Base-by-base conservation (phyloP, 2,329 filamentous ascomycete species). In the Boeremia exigua region DNA sequence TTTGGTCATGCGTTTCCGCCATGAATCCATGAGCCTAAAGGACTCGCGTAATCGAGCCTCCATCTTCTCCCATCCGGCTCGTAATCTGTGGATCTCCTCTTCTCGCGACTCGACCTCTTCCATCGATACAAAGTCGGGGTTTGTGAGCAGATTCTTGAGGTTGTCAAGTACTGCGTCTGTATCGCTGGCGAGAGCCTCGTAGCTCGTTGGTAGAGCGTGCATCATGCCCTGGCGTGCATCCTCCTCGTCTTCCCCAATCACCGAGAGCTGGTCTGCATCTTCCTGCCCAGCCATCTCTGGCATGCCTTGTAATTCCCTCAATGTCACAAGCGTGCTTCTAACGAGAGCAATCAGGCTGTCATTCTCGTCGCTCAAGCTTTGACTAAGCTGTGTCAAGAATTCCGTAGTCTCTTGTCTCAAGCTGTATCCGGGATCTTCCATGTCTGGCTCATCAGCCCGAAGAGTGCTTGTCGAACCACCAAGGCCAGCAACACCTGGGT, bases 91-190 rank as follows among this genome's bases (percentile, higher is more conserved):
- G 61, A 99, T 98, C 73, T 97, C 93, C 56, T 96, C 89, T 61
- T 99, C 94, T 50, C 94, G 87, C n/a, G 92, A 79, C 69, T 96
- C 88, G 2, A 99, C 92, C 74, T 98, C 95, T 67, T 98, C 95
- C 19, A 98, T 86, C 0, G 94, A 91, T 12, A 97, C 95, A 73
- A 98, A 99, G 2, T 93, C 96, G 1, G 95, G 95, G 69, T 98
- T 98, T 8, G 92, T 97, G 39, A 99, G 81, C 33, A 99, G 85
- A 2, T 84, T 89, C 62, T 90, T 86, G 61, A 99, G 84, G 70
- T 96, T 92, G 30, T 90, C 86, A 57, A 98, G 82, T 9, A 96
- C 87, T 6, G 80, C 80, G 48, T 93, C 88, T 77, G 97, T 86
- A 61, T 96, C 90, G 8, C 78, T 72, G 0, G 89, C 86, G 58